Evolutionary conservation across 148 eudicot genomes (phyloP), one percentile per base, ranked within the genome.

Genomic region (Gaultheria prostrata): DNA sequence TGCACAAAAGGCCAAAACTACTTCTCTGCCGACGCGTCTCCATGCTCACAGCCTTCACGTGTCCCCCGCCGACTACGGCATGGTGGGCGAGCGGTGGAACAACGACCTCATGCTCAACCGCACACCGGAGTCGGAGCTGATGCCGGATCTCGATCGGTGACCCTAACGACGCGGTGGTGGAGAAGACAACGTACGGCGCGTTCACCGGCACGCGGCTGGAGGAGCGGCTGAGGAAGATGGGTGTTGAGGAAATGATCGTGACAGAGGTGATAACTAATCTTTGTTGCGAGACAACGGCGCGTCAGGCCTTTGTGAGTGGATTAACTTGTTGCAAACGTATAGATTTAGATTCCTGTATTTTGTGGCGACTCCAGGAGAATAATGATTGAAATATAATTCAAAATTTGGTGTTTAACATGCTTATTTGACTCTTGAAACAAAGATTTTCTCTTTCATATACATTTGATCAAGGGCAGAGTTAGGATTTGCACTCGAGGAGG

Each of bases 281-380:
- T 49, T 95, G 98, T 69, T 95, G 98, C 48, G 98, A 95, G 86
- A 94, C 98, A 3, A 91, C 90, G 17, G 98, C 98, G 8, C 89
- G 98, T 12, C 98, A 95, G 33, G 98, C 98, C 39, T 94, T 92
- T 80, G 91, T 92, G 69, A 86, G 94, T 53, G 98, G 96, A 30
- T 95, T 95, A 39, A 39, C 43, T 39, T 39, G 3, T 39, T 39
- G 43, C 43, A 39, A 3, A 39, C 43, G 43, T 39, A 39, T 39
- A 39, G 43, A 4, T 39, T 39, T 39, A 39, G 4, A 39, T 39
- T 39, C 43, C 43, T 4, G 43, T 39, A 39, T 39, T 39, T 39
- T 39, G 4, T 39, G 43, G 43, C 4, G 43, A 39, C 6, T 39
- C 43, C 43, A 39, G 43, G 43, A 39, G 43, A 39, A 39, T 39